A percentile compares a stretch with the other conserved stretches of the same genome.
Conservation (phyloP, 1,284 basidiomycete genomes). For the Pholiota adiposa region DNA sequence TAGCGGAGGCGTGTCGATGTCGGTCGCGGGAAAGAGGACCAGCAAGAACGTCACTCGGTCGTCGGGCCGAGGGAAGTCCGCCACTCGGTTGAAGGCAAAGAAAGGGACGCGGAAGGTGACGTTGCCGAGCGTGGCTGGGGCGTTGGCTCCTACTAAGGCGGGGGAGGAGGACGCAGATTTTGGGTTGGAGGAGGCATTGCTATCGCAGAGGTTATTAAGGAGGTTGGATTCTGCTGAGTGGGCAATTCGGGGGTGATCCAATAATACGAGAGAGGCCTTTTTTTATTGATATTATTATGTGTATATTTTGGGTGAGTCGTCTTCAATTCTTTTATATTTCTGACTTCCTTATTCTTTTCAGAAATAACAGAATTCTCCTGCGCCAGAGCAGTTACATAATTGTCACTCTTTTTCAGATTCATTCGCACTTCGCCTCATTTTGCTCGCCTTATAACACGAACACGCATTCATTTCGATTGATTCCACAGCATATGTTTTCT, state of each 20-base stretch:
- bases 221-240: conserved; percentile 25
- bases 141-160: neutral
- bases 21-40: conserved; percentile 7
- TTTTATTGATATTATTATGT: conserved; percentile 26
- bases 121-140: conserved; percentile 6
- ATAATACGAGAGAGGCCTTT: neutral
- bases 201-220: conserved; percentile 29
- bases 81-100: conserved; percentile 15
- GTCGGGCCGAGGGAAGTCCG: conserved; percentile 11
- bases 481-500: too few species aligned
- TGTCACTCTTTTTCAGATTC: too few species aligned
- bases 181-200: conserved; percentile 30
- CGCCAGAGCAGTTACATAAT: too few species aligned
- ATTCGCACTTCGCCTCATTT: too few species aligned
- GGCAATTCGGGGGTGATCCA: conserved; percentile 12
- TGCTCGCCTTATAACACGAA: too few species aligned
- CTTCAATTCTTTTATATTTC: too few species aligned
- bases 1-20: conserved; percentile 1
- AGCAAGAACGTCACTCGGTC: neutral
- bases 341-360: too few species aligned
- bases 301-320: conserved; percentile 20
- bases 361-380: too few species aligned
- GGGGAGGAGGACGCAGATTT: conserved; percentile 26
- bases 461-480: too few species aligned
- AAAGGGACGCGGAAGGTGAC: conserved; percentile 18